These are phyloP conservation scores for Hydnum rufescens DNA, from an alignment of 768 basidiomycete genomes.

Conservation along the genomic window DNA sequence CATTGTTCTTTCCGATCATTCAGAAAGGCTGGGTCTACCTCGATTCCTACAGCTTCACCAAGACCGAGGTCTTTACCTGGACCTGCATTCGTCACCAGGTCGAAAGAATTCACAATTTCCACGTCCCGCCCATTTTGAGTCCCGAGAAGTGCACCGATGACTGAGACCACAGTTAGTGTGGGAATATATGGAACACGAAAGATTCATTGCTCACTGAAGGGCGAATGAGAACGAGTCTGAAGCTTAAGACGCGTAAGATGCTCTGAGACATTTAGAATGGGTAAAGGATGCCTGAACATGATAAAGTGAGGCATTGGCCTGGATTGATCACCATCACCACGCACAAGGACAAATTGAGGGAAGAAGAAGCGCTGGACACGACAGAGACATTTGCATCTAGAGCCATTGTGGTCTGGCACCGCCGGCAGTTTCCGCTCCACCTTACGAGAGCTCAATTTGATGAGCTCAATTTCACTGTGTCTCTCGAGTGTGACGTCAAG, in stretches of 20 bases:
- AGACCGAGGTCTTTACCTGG: neutral
- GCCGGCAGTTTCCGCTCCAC: neutral
- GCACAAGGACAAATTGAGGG: conserved; percentile 8
- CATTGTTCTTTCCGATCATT: conserved; percentile 77
- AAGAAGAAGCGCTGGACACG: conserved; percentile 2
- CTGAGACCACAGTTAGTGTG: conserved; percentile 22
- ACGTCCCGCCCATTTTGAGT: conserved; percentile 88
- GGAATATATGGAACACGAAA: neutral
- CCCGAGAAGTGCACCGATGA: conserved; percentile 79
- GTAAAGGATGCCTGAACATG: conserved; percentile 65
- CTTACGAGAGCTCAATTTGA: too few relatives aligned
- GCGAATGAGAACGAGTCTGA: conserved; percentile 37
- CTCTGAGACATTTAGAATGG: conserved; percentile 92
- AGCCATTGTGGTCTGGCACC: neutral
- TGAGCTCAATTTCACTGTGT: too few relatives aligned
- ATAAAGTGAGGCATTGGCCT: conserved; percentile 4
- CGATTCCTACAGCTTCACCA: conserved; percentile 28
- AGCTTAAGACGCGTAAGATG: conserved; percentile 76
- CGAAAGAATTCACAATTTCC: conserved; percentile 94
- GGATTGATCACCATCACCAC: neutral
- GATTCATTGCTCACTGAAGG: conserved; percentile 34
- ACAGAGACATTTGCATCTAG: neutral
- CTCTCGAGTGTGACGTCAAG: too few relatives aligned
- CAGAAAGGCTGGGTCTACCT: conserved; percentile 67
- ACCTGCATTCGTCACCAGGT: conserved; percentile 17